These are phyloP conservation scores for Aspergillus sp. DNA, from an alignment of 2,329 filamentous ascomycete genomes.

Conservation along the genomic window DNA sequence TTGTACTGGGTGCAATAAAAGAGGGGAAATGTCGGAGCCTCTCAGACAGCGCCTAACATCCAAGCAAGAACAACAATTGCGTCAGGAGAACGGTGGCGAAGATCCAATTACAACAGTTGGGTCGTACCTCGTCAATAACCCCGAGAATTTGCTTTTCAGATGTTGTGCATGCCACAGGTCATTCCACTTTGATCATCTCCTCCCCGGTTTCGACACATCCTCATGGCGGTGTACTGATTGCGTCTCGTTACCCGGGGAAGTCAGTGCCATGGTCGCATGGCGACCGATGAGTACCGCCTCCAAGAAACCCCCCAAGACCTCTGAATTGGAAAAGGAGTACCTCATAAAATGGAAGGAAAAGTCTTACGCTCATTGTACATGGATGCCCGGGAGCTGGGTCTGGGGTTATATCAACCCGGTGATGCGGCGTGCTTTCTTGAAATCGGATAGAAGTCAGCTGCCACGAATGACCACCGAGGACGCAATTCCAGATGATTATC, in stretches of 20 bases:
- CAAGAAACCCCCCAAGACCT: conserved; percentile 22
- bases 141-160: conserved; percentile 75
- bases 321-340: conserved; percentile 83
- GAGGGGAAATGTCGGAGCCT: conserved; percentile 69
- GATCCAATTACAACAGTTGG: conserved; percentile 72
- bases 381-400: conserved; percentile 89
- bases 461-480: conserved; percentile 72
- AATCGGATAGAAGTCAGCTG: conserved; percentile 60
- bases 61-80: conserved; percentile 78
- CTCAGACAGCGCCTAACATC: conserved; percentile 73
- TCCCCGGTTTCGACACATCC: conserved; percentile 38
- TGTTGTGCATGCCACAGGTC: conserved; percentile 73
- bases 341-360: conserved; percentile 80
- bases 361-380: conserved; percentile 79
- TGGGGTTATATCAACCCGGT: conserved; percentile 63
- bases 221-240: conserved; percentile 81
- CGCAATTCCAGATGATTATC: conserved; percentile 82
- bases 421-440: conserved; percentile 76
- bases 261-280: conserved; percentile 85
- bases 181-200: conserved; percentile 83
- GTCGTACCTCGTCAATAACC: conserved; percentile 68
- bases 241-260: conserved; percentile 61
- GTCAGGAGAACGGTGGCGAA: conserved; percentile 72
- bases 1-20: conserved; percentile 68
- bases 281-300: conserved; percentile 66